Base-by-base conservation (phyloP, 192 early-diverging fungal genomes). In the Entophlyctis luteolus region DNA sequence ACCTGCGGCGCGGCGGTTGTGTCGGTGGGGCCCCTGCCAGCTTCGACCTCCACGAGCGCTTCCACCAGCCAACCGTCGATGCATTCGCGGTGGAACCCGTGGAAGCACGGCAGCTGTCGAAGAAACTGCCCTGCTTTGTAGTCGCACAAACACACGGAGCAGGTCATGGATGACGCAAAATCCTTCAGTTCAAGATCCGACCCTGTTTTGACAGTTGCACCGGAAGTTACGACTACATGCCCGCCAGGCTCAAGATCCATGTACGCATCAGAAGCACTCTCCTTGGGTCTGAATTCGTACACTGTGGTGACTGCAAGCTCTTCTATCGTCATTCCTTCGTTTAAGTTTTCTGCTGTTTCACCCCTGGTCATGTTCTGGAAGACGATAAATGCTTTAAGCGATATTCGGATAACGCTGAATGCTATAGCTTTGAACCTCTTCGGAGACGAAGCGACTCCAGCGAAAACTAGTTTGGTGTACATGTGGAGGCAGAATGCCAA, bases 61-160 rank as follows among this genome's bases (percentile, higher is more conserved):
- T 57, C 55, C 33, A 57, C n/a, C 23, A 57, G 23, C 55, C 55
- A 57, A 53, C 55, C 73, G 68, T 89, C 88, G 55, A 90, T 77
- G 63, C 88, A 90, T 8, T 79, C 78, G 10, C 62, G 34, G 70
- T 90, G 88, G 67, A 83, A 90, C 23, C 62, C 71, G 55, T 90
- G 88, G 20, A 68, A 75, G 58, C 88, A 90, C 34, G 75, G 48
- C 27, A 90, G 74, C 23, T 80, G 72, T 3, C 88, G 74, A 49
- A 86, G 37, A 22, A 72, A 77, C 23, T 87, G 87, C 25, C 86
- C 84, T 10, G 59, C 71, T 36, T 82, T 74, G 68, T 87, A 90
- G 47, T 86, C 85, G 50, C 84, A 81, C 33, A 90, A 67, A 56
- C 89, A 90, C 48, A 90, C 85, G 6, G 87, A 81, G 37, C 89